phyloP scores from a whole-genome alignment of 2,329 filamentous ascomycete species.

The Peltaster fructicola region DNA sequence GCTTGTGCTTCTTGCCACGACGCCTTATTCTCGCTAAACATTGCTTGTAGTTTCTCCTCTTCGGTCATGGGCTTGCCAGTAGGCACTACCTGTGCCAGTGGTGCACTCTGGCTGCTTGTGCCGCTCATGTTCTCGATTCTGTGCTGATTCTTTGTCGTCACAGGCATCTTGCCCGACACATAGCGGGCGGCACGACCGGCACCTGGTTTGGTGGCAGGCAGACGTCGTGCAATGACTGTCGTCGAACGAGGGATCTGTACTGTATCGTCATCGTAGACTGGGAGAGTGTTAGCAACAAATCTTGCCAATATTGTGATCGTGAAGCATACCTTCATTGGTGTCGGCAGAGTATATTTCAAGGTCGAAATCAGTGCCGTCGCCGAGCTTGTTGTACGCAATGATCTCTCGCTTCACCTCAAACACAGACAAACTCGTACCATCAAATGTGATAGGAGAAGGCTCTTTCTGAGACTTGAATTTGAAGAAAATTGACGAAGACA shows the following conservation, averaged over 20 bases:
- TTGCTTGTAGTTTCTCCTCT: slow-evolving; percentile 81
- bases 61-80: slow-evolving; percentile 74
- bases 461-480: slow-evolving; percentile 99
- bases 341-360: slow-evolving; percentile 88
- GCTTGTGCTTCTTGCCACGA: slow-evolving; percentile 90
- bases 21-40: slow-evolving; percentile 76
- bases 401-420: slow-evolving; percentile 99
- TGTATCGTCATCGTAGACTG: slow-evolving; percentile 95
- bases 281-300: slow-evolving; percentile 10
- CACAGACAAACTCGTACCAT: slow-evolving; percentile 92
- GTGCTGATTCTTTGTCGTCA: slow-evolving; percentile 64
- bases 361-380: slow-evolving; percentile 92
- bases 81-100: slow-evolving; percentile 38
- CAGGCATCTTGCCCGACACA: slow-evolving; percentile 88
- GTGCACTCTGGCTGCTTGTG: slow-evolving; percentile 21
- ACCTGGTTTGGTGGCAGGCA: slow-evolving; percentile 69
- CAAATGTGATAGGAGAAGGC: slow-evolving; percentile 83
- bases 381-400: slow-evolving; percentile 80
- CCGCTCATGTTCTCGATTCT: slow-evolving; percentile 45
- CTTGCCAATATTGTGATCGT: slow-evolving; percentile 1
- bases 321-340: slow-evolving; percentile 60
- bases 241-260: slow-evolving; percentile 93
- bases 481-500: slow-evolving; percentile 98
- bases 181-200: slow-evolving; percentile 86
- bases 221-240: slow-evolving; percentile 72